Evolutionary conservation across 176 grass and related monocot genomes (phyloP).

Genomic region (Tillandsia fasciculata): DNA sequence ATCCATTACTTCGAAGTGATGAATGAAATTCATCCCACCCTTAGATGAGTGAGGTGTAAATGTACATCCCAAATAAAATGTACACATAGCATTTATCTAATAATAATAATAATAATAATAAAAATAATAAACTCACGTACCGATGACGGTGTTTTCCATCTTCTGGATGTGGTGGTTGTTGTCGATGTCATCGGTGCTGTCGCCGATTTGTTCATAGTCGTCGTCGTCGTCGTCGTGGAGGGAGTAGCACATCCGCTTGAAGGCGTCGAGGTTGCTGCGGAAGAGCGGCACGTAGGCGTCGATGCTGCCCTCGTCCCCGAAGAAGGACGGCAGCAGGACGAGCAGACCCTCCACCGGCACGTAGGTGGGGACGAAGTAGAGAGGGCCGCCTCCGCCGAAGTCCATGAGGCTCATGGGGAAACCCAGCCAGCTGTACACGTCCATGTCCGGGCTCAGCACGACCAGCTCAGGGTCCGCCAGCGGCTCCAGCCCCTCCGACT

Average conservation of each 20-base stretch:
- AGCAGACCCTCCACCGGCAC: neutral
- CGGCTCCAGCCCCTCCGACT: slow-evolving; percentile 24
- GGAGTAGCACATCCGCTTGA: neutral
- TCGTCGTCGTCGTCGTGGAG: neutral
- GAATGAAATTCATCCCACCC: too few species aligned
- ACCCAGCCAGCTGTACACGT: slow-evolving; percentile 31
- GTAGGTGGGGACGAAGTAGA: neutral
- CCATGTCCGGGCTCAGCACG: slow-evolving; percentile 25
- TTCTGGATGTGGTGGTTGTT: too few species aligned
- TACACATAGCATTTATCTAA: too few species aligned
- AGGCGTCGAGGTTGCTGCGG: neutral
- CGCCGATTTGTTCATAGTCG: too few species aligned
- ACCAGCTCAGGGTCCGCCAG: slow-evolving; percentile 2
- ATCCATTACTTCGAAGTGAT: too few species aligned
- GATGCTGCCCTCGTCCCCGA: neutral
- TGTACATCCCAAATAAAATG: too few species aligned
- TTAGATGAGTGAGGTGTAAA: too few species aligned
- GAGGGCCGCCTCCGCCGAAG: neutral
- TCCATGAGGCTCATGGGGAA: slow-evolving; percentile 17
- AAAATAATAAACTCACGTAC: too few species aligned
- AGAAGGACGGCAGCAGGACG: neutral
- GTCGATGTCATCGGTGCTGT: too few species aligned
- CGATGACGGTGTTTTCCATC: too few species aligned
- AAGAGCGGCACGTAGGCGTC: neutral
- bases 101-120: too few species aligned